These are phyloP conservation scores for Rosellinia necatrix DNA, from an alignment of 2,329 filamentous ascomycete species.

Conservation along the genomic window DNA sequence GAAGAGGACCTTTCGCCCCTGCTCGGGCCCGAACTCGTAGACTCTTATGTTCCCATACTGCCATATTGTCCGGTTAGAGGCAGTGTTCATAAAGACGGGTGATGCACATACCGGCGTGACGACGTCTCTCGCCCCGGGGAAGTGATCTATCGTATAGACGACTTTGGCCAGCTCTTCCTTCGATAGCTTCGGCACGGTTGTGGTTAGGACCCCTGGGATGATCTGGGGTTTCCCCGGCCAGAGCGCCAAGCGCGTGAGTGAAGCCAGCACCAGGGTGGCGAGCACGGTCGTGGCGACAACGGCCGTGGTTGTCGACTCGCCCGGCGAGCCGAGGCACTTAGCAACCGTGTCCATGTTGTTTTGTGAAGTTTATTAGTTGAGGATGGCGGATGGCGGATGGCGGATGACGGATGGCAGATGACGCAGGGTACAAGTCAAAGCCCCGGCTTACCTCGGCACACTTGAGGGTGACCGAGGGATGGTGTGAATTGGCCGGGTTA, in stretches of 20 bases:
- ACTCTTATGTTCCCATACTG: conserved; percentile 75
- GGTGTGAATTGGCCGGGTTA: neutral
- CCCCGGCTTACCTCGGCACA: neutral
- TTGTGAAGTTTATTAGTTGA: neutral
- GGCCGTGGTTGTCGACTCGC: conserved; percentile 37
- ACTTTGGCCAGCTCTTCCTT: conserved; percentile 45
- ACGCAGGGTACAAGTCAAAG: too few relatives aligned
- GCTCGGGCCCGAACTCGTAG: conserved; percentile 80
- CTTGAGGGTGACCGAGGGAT: neutral
- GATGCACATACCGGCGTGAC: conserved; percentile 60
- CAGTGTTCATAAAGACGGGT: neutral
- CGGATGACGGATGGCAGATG: too few relatives aligned
- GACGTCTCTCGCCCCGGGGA: conserved; percentile 76
- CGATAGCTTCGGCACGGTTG: conserved; percentile 44
- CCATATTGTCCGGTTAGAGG: conserved; percentile 1
- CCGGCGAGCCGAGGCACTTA: conserved; percentile 31
- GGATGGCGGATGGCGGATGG: too few relatives aligned
- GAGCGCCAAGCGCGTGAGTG: conserved; percentile 43
- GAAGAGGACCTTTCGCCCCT: conserved; percentile 75
- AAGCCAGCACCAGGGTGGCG: conserved; percentile 48
- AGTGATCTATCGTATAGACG: conserved; percentile 67
- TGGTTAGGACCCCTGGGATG: conserved; percentile 52
- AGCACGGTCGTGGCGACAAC: conserved; percentile 48
- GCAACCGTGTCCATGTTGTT: conserved; percentile 40
- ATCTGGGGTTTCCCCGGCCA: conserved; percentile 48